Evolutionary conservation across 768 basidiomycete species (phyloP).

Genomic region (Collybiopsis luxurians): DNA sequence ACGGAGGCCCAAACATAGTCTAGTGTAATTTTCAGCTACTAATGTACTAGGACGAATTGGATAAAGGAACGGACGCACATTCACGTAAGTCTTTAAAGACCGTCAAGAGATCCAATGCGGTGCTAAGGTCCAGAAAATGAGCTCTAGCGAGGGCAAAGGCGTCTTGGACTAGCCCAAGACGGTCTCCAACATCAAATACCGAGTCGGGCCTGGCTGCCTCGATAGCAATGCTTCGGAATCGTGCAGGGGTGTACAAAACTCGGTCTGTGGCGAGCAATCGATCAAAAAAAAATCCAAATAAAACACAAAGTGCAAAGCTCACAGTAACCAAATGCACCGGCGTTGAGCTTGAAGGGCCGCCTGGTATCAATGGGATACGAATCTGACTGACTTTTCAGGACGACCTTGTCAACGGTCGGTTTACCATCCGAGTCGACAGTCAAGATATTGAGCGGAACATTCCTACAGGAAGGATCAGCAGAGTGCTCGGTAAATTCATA

Average conservation of each 20-base stretch:
- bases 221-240: slow-evolving; percentile 71
- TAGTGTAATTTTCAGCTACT: slow-evolving; percentile 22
- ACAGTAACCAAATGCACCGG: slow-evolving; percentile 88
- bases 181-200: slow-evolving; percentile 77
- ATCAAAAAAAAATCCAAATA: too few relatives aligned
- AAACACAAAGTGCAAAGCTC: slow-evolving; percentile 25
- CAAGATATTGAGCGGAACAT: slow-evolving; percentile 74
- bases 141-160: slow-evolving; percentile 77
- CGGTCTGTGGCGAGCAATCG: slow-evolving; percentile 72
- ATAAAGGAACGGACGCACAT: slow-evolving; percentile 41
- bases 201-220: slow-evolving; percentile 71
- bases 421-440: slow-evolving; percentile 61
- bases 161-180: slow-evolving; percentile 87
- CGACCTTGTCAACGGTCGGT: slow-evolving; percentile 52
- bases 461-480: slow-evolving; percentile 42
- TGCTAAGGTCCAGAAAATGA: slow-evolving; percentile 75
- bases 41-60: neutral
- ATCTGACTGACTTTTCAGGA: slow-evolving; percentile 70
- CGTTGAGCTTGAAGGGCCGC: slow-evolving; percentile 87
- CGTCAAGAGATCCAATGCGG: slow-evolving; percentile 48
- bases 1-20: slow-evolving; percentile 84
- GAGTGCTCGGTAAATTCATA: neutral
- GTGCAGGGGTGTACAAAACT: slow-evolving; percentile 80
- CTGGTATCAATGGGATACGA: slow-evolving; percentile 69
- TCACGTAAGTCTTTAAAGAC: slow-evolving; percentile 73